Base-by-base conservation (phyloP, 352 stramenopile species). In the Saprolegnia diclina region DNA sequence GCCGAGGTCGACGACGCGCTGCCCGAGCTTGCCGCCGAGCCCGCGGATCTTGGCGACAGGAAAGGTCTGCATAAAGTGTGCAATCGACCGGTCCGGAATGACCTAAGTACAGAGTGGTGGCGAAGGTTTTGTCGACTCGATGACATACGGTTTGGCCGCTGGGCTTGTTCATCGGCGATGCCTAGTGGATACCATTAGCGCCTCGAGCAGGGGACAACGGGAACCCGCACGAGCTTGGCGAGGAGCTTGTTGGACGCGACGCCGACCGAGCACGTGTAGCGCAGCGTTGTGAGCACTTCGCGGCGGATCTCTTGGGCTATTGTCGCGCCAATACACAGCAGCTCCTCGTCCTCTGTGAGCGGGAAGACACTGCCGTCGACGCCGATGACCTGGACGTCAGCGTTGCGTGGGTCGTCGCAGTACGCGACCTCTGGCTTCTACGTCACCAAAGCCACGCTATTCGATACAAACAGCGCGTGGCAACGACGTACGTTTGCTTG, bases 261-360 rank as follows among this genome's bases (percentile, higher is more conserved):
- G 14, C 84, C 87, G 5, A 86, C 88, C 19, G 87, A 94, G 70
- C 84, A 92, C 24, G 84, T 92, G 50, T 80, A 94, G n/a, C 83
- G 79, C 35, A 92, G 73, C 67, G 82, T 79, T 10, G 64, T 67
- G 54, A 82, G 79, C n/a, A 94, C 74, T 11, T 77, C 71, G 11
- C 87, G 67, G 0, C 86, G 84, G 55, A 94, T 92, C 72, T 92
- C 84, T 38, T 83, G 72, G 13, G 84, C 82, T 18, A 94, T 85
- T 16, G 46, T 64, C 10, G 84, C 84, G 9, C 84, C 86, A 24
- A 89, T 76, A 65, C 80, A 85, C 40, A 94, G 71, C 56, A 91
- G 75, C 4, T 83, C 78, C 50, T 92, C 86, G 19, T 81, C 71
- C 7, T 87, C 69, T 0, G 80, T 90, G 22, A 91, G 32, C 0